These are phyloP conservation scores for Linum tenue DNA, from an alignment of 345 rosid species.

Conservation along the genomic window DNA sequence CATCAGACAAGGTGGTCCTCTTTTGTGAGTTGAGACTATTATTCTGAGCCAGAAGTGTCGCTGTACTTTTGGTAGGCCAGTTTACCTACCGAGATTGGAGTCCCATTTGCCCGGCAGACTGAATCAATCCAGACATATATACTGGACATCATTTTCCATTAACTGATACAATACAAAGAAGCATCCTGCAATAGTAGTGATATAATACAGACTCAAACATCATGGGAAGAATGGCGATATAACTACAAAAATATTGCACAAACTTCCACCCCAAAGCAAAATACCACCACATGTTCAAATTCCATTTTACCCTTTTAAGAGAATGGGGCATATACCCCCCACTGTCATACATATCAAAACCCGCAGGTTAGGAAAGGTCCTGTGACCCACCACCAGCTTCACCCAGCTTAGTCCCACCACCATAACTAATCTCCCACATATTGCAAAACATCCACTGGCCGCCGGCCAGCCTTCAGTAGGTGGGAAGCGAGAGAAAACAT, in stretches of 20 bases:
- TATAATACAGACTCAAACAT: too few species aligned
- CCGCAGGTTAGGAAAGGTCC: not conserved
- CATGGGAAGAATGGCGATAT: not conserved
- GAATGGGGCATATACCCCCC: constrained; percentile 1
- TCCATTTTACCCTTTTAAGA: constrained; percentile 5
- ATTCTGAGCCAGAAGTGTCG: not conserved
- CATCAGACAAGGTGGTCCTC: too few species aligned
- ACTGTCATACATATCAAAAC: constrained; percentile 14
- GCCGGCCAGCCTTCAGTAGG: not conserved
- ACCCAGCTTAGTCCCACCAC: not conserved
- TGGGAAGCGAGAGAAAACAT: too few species aligned
- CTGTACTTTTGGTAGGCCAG: too few species aligned
- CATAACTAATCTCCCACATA: constrained; percentile 3
- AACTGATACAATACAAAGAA: not conserved
- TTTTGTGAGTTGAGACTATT: too few species aligned
- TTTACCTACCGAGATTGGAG: too few species aligned
- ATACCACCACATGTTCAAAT: not conserved
- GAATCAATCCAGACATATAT: not conserved
- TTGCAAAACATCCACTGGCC: constrained; percentile 12
- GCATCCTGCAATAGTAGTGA: not conserved
- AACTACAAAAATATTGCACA: not conserved
- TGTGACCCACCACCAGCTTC: constrained; percentile 10
- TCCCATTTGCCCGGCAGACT: not conserved
- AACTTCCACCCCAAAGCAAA: not conserved
- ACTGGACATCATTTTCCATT: constrained; percentile 16